Evolutionary conservation across 139 green algal species (phyloP).

Genomic region (Klebsormidium nitens): DNA sequence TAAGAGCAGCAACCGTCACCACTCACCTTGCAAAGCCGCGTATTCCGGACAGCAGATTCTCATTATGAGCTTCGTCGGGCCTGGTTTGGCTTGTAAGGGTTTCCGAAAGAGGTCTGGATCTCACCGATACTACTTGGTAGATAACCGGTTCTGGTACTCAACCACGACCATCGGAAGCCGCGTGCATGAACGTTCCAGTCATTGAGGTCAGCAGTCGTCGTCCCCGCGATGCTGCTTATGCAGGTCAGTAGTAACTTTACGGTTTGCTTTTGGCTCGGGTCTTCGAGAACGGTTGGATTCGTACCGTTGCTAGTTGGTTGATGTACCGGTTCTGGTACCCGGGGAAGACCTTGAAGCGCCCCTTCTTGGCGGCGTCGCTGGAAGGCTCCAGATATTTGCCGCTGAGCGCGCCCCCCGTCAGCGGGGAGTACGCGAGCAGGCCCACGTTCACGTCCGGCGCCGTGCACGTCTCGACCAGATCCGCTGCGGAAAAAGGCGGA

Average conservation of each 20-base stretch:
- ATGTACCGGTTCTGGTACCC: conserved; percentile 41
- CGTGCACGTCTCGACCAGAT: conserved; percentile 60
- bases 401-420: conserved; percentile 55
- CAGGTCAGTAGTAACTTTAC: not conserved
- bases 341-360: conserved; percentile 69
- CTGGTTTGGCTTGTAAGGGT: too few species aligned
- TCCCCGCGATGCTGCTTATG: not conserved
- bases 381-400: conserved; percentile 58
- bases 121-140: too few species aligned
- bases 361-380: conserved; percentile 25
- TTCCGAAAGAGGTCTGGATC: too few species aligned
- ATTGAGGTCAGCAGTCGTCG: not conserved
- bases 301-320: not conserved
- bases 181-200: not conserved
- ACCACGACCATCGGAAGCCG: too few species aligned
- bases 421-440: conserved; percentile 77
- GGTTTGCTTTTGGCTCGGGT: not conserved
- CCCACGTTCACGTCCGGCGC: conserved; percentile 60
- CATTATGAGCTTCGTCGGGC: too few species aligned
- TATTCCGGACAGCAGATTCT: too few species aligned
- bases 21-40: too few species aligned
- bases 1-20: too few species aligned
- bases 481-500: too few species aligned
- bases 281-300: not conserved
- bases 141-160: too few species aligned